Percentiles rank a stretch among this genome's conserved stretches.
These are phyloP conservation scores for Nannochloris sp. DNA, from an alignment of 139 green algal species.

Conservation along the genomic window DNA sequence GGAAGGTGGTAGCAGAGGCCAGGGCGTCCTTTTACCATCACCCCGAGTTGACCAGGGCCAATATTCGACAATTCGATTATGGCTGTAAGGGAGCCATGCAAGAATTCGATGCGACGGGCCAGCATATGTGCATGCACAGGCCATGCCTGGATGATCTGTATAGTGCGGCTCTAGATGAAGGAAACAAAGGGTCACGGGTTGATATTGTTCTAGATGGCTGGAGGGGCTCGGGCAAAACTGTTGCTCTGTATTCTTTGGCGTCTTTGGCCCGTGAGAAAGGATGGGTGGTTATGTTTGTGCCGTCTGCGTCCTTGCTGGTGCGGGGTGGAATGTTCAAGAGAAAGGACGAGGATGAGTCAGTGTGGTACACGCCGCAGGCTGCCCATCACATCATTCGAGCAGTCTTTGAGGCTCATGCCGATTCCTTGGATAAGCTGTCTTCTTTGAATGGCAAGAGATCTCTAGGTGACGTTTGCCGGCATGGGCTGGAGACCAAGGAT, in stretches of 20 bases:
- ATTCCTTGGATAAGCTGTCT: conserved; percentile 23
- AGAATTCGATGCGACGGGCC: conserved; percentile 1
- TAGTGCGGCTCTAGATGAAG: neutral
- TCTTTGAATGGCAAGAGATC: neutral
- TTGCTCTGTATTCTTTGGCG: conserved; percentile 48
- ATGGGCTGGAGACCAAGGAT: conserved; percentile 27
- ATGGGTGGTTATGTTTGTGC: conserved; percentile 61
- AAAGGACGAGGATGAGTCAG: neutral
- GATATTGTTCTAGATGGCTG: conserved; percentile 25
- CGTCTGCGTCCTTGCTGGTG: conserved; percentile 38
- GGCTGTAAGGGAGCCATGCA: conserved; percentile 23
- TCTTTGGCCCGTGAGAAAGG: conserved; percentile 42
- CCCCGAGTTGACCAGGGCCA: conserved; percentile 13
- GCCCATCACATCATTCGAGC: conserved; percentile 44
- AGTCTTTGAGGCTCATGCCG: conserved; percentile 30
- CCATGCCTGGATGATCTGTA: conserved; percentile 3
- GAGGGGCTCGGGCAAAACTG: conserved; percentile 50
- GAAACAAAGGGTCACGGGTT: neutral
- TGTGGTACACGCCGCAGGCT: conserved; percentile 57
- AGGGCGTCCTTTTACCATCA: conserved; percentile 18
- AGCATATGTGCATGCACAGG: conserved; percentile 8
- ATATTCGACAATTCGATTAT: conserved; percentile 24
- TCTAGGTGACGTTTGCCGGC: conserved; percentile 19
- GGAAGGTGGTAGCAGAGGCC: conserved; percentile 9
- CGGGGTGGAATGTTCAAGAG: conserved; percentile 41